Conservation (phyloP, 169 alveolate genomes). For the Cryptosporidium canis region DNA sequence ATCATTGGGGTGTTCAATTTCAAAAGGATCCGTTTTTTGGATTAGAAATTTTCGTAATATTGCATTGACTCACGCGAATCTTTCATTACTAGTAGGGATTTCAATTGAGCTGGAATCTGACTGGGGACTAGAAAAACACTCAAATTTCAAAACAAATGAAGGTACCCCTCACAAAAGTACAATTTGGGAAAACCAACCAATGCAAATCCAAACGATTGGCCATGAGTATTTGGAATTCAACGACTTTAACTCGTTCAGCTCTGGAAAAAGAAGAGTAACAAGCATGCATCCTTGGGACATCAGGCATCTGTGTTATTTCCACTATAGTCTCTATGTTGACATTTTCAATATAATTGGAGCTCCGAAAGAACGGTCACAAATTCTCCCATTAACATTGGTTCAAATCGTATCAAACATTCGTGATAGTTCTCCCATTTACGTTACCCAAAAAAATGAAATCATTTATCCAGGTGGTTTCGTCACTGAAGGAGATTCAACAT, state of each 20-base stretch:
- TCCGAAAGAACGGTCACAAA: not conserved
- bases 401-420: not conserved
- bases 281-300: slow-evolving; percentile 43
- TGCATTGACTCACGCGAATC: not conserved
- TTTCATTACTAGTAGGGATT: slow-evolving; percentile 14
- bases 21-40: slow-evolving; percentile 61
- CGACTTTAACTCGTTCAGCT: not conserved
- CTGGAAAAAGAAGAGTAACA: not conserved
- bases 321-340: slow-evolving; percentile 56
- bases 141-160: not conserved
- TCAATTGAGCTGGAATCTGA: slow-evolving; percentile 18
- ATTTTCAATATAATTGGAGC: slow-evolving; percentile 30
- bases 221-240: slow-evolving; percentile 44
- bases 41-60: slow-evolving; percentile 32
- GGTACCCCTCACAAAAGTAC: not conserved
- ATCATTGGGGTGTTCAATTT: slow-evolving; percentile 30
- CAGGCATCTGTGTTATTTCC: slow-evolving; percentile 33
- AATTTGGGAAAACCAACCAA: slow-evolving; percentile 21
- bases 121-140: slow-evolving; percentile 66
- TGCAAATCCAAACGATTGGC: slow-evolving; percentile 36
- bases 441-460: not conserved
- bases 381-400: slow-evolving; percentile 9
- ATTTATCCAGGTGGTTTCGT: not conserved
- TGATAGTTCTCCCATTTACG: not conserved
- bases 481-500: not conserved